Evolutionary conservation across 2,329 filamentous ascomycete species (phyloP).

Genomic region (Fusarium luffae): DNA sequence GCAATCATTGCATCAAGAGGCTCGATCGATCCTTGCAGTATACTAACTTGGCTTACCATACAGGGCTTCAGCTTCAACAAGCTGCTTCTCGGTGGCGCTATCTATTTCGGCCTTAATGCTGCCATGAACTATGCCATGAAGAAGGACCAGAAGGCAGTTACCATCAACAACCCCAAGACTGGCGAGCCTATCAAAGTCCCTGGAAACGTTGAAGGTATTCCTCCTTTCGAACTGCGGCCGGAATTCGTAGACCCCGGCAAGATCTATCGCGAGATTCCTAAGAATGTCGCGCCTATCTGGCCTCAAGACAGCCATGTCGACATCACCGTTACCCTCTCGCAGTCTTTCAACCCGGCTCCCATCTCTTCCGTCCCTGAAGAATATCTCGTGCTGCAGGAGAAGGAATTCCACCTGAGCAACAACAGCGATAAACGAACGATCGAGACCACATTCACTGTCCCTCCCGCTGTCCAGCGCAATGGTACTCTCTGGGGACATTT

Average conservation of each 20-base stretch:
- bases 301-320: conserved; percentile 81
- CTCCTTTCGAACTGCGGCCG: conserved; percentile 74
- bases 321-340: conserved; percentile 85
- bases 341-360: conserved; percentile 74
- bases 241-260: conserved; percentile 63
- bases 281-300: conserved; percentile 88
- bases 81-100: conserved; percentile 62
- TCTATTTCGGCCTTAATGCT: conserved; percentile 70
- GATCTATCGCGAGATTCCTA: conserved; percentile 72
- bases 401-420: conserved; percentile 81
- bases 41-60: conserved; percentile 18
- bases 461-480: conserved; percentile 85
- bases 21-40: background rate
- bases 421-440: conserved; percentile 81
- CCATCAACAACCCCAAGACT: conserved; percentile 59
- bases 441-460: conserved; percentile 81
- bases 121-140: conserved; percentile 65
- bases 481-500: conserved; percentile 96
- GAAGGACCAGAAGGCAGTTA: conserved; percentile 60
- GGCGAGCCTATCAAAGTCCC: conserved; percentile 66
- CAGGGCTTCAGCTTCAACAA: conserved; percentile 57
- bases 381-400: conserved; percentile 81
- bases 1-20: background rate
- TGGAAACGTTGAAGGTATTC: conserved; percentile 66
- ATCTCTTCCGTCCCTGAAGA: conserved; percentile 74